phyloP scores from a whole-genome alignment of 2,329 filamentous ascomycete species.

The Albophoma yamanashiensis region DNA sequence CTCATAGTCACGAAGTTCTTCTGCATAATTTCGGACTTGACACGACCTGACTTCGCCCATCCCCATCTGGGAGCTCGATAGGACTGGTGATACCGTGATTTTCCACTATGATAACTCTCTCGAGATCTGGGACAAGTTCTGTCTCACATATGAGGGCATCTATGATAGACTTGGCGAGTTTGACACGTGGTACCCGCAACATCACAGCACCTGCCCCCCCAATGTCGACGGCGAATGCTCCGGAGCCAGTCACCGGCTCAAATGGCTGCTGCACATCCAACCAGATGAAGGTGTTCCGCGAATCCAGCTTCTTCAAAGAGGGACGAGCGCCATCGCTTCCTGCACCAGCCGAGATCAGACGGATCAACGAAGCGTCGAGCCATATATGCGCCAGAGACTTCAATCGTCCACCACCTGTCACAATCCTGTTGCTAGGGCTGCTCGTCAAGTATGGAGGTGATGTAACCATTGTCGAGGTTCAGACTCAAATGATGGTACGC shows the following conservation, averaged over 20 bases:
- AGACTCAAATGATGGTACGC: slow-evolving; percentile 16
- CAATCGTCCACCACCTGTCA: slow-evolving; percentile 17
- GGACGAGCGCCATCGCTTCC: slow-evolving; percentile 13
- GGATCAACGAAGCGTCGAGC: slow-evolving; percentile 12
- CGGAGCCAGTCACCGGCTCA: not conserved
- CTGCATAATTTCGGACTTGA: no score
- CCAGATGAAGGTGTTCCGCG: not conserved
- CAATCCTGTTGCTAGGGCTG: slow-evolving; percentile 18
- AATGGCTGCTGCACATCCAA: not conserved
- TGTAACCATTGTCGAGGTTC: slow-evolving; percentile 16
- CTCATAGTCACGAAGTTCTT: no score
- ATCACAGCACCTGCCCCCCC: not conserved
- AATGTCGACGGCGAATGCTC: not conserved
- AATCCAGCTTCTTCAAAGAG: slow-evolving; percentile 12
- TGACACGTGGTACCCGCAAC: no score
- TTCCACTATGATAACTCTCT: no score
- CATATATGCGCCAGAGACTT: slow-evolving; percentile 7
- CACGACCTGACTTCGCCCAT: no score
- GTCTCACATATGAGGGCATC: no score
- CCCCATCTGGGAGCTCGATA: no score
- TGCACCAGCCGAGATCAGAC: slow-evolving; percentile 16
- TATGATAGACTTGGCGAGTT: no score
- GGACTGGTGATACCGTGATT: no score
- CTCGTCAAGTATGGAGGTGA: slow-evolving; percentile 23
- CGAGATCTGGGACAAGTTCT: no score